Conservation (phyloP, 2,329 filamentous ascomycete genomes). For the Calycina herbarum region DNA sequence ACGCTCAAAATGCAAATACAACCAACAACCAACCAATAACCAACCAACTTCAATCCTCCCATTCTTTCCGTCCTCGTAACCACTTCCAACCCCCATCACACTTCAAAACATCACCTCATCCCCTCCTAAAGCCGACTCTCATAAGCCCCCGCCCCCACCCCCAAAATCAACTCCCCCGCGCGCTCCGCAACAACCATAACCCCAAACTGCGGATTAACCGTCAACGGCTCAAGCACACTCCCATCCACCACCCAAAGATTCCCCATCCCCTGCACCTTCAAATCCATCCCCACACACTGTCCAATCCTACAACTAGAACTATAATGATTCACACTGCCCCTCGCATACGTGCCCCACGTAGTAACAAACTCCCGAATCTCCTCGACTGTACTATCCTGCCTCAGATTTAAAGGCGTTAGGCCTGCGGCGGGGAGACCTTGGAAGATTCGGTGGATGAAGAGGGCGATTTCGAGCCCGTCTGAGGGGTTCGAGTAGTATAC, state of each 20-base stretch:
- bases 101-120: not conserved
- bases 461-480: conserved; percentile 50
- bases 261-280: conserved; percentile 48
- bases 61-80: too few relatives aligned
- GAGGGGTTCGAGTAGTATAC: conserved; percentile 50
- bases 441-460: conserved; percentile 53
- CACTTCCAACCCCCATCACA: too few relatives aligned
- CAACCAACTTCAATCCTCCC: too few relatives aligned
- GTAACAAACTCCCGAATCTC: conserved; percentile 53
- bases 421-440: conserved; percentile 43
- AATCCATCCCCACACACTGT: conserved; percentile 48
- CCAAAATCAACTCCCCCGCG: conserved; percentile 49
- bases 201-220: conserved; percentile 55
- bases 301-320: conserved; percentile 52
- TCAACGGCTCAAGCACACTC: conserved; percentile 50
- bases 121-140: not conserved
- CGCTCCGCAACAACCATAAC: conserved; percentile 55
- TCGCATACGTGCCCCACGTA: conserved; percentile 47
- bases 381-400: conserved; percentile 45
- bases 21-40: too few relatives aligned
- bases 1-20: too few relatives aligned
- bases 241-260: conserved; percentile 55
- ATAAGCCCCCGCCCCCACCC: too few relatives aligned
- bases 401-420: conserved; percentile 50
- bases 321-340: conserved; percentile 54